Evolutionary conservation across 2,329 filamentous ascomycete species (phyloP), one percentile per base, ranked within the genome.

Genomic region (Fusarium odoratissimum): DNA sequence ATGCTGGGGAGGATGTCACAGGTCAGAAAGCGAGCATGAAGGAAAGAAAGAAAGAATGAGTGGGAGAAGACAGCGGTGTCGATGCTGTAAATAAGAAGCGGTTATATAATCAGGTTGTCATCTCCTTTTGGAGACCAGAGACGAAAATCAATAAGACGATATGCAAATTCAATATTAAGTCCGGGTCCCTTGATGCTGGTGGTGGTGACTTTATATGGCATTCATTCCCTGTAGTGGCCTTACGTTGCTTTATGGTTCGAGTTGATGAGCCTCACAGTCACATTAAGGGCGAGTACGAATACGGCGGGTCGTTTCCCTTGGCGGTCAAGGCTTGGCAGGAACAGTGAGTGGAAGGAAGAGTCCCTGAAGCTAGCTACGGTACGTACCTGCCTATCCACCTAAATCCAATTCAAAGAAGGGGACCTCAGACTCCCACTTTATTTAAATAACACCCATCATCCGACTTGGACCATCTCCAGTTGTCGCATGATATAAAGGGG

Each of bases 91-190:
- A 77, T 77, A 77, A 48, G 61, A 49, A 64, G 69, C 52, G 66
- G 64, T 67, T 72, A 74, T 67, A 77, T 78, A 77, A 77, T 75
- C 74, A 77, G 71, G 67, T 77, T 75, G 67, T 74, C 59, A 70
- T 51, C 76, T 71, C 44, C 60, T 75, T 72, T 74, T 77, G 76
- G 74, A 77, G 67, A 77, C 64, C 67, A 75, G 73, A 72, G 40
- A 75, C 46, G 67, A 65, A 69, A 70, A 75, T 64, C 67, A 75
- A 77, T 63, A 72, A 75, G 58, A 77, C 62, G 67, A 74, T 67
- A 60, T 64, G 57, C 48, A 69, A 75, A 66, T 68, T 51, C 37
- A 54, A 41, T n/a, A 35, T 25, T 16, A 35, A 9, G 25, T 8
- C 33, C 25, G 23, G 28, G 23, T 44, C 31, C 12, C 23, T 33